phyloP scores from a whole-genome alignment of 2,329 filamentous ascomycete genomes.

The Leptosphaerulina australis region DNA sequence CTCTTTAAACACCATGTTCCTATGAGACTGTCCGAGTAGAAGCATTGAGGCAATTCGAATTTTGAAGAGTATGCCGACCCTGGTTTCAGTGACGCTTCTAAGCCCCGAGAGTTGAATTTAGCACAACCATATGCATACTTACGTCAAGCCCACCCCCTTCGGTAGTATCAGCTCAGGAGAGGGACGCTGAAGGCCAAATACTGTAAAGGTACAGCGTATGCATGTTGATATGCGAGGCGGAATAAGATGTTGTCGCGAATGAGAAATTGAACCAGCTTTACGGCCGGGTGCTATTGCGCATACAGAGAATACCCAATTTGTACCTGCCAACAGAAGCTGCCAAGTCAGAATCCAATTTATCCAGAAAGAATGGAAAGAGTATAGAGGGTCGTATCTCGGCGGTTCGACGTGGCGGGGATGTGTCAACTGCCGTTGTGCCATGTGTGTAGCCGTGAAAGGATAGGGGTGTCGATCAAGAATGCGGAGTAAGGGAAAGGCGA shows the following conservation, averaged over 20 bases:
- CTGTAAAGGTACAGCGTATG: background rate
- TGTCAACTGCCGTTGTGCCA: slow-evolving; percentile 31
- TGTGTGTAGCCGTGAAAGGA: slow-evolving; percentile 29
- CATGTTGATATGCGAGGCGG: slow-evolving; percentile 4
- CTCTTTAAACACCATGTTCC: background rate
- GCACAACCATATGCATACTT: slow-evolving; percentile 4
- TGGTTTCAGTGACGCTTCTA: slow-evolving; percentile 20
- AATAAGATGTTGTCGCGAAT: background rate
- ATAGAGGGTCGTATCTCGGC: background rate
- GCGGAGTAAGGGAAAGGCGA: slow-evolving; percentile 15
- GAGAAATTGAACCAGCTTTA: slow-evolving; percentile 3
- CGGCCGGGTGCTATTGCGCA: slow-evolving; percentile 17
- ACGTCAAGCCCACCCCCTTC: slow-evolving; percentile 42
- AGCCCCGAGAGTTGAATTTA: background rate
- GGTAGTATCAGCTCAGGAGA: slow-evolving; percentile 8
- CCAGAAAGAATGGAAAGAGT: background rate
- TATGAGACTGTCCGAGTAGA: background rate
- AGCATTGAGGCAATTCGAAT: background rate
- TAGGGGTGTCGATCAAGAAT: slow-evolving; percentile 29
- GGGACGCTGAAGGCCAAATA: background rate
- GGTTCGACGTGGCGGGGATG: slow-evolving; percentile 27
- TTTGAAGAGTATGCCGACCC: no score
- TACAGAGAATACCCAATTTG: slow-evolving; percentile 6
- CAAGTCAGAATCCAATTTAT: background rate
- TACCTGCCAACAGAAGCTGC: slow-evolving; percentile 18